Base-by-base conservation (phyloP, 495 filamentous ascomycete species). In the Terfezia boudieri region DNA sequence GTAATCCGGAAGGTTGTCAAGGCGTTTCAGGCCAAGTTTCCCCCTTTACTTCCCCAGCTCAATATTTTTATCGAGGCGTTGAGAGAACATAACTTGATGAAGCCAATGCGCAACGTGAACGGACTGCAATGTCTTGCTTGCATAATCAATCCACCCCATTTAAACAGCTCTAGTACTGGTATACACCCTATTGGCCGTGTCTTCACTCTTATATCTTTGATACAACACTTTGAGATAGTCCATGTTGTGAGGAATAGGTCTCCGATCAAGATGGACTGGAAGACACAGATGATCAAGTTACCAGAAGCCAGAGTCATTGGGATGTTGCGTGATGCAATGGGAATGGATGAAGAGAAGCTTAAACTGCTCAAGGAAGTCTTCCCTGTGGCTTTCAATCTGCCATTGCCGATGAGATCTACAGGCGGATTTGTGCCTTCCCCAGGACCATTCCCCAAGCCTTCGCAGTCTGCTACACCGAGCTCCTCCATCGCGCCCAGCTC, bases 261-360 rank as follows among this genome's bases (percentile, higher is more conserved):
- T 55, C 60, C 67, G 41, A 64, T 62, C 58, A 67, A 60, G 55
- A 61, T 61, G 52, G 74, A 85, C 64, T 87, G 83, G 83, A 73
- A 70, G 51, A 64, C 67, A 49, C 72, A 85, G 55, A 85, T 87
- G 83, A 74, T 87, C 52, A 71, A 81, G 57, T 70, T 82, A 23
- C 78, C 81, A 1, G 74, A 78, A 58, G 54, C 68, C 16, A 59
- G 68, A 11, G 55, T 71, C 9, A 67, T 84, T 43, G 63, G 68
- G 9, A 68, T 68, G 9, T 62, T 82, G 14, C 61, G 69, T 8
- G 60, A 68, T 54, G 64, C 71, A 9, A 64, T 67, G 37, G 73
- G 73, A 51, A 74, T 82, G 72, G 71, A 81, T 61, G 70, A 72
- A 56, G 59, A 70, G 20, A 80, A 75, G 55, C 66, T 74, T 8